phyloP scores from a whole-genome alignment of 306 rosid genomes.

The Dalbergia cochinchinensis region DNA sequence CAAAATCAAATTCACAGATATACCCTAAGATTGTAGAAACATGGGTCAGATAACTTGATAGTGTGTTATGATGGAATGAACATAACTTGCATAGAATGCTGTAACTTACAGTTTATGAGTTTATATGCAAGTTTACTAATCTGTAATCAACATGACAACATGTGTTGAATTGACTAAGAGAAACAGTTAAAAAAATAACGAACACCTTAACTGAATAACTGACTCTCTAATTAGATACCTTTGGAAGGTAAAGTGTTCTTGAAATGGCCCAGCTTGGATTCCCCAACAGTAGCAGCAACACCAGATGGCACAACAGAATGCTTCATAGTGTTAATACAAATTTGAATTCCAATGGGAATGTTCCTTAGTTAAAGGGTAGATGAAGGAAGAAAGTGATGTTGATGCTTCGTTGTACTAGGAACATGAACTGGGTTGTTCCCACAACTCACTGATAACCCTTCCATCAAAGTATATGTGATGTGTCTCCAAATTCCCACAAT shows the following conservation, averaged over 20 bases:
- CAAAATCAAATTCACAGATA: too few relatives aligned
- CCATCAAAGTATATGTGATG: constrained; percentile 44
- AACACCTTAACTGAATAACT: too few relatives aligned
- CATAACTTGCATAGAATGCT: too few relatives aligned
- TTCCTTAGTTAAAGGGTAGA: constrained; percentile 45
- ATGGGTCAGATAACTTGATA: not conserved
- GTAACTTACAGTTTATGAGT: too few relatives aligned
- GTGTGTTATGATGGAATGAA: too few relatives aligned
- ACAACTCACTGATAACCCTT: constrained; percentile 50
- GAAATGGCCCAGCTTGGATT: constrained; percentile 49
- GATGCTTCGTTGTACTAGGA: constrained; percentile 25
- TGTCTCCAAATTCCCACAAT: constrained; percentile 20
- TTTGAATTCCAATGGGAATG: constrained; percentile 24
- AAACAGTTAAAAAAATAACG: too few relatives aligned
- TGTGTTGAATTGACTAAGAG: too few relatives aligned
- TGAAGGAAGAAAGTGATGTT: constrained; percentile 38
- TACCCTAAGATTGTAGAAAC: not conserved
- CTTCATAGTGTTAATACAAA: constrained; percentile 30
- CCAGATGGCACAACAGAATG: constrained; percentile 24
- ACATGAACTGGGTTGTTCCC: constrained; percentile 51
- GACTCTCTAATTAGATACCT: constrained; percentile 41
- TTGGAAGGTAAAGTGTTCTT: constrained; percentile 60
- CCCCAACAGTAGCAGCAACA: constrained; percentile 48
- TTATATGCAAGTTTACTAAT: too few relatives aligned
- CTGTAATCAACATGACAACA: too few relatives aligned